Conservation (phyloP, 495 filamentous ascomycete genomes). For the Jackrogersella minutella region DNA sequence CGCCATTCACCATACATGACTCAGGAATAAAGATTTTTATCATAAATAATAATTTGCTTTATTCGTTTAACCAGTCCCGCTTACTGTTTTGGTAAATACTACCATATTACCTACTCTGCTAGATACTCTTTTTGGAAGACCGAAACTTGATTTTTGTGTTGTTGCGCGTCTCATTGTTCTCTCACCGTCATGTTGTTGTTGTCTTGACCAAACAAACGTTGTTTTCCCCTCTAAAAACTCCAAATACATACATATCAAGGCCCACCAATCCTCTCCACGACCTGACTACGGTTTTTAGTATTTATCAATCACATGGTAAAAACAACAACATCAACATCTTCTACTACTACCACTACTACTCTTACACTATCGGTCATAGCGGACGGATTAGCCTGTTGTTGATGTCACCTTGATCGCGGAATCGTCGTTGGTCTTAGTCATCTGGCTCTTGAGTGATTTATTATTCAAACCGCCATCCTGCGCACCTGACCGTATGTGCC, state of each 20-base stretch:
- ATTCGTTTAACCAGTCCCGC: constrained; percentile 3
- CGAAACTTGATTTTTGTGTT: constrained; percentile 28
- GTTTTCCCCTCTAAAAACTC: constrained; percentile 4
- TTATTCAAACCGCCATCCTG: constrained; percentile 7
- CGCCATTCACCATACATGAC: constrained; percentile 10
- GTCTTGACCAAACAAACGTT: constrained; percentile 28
- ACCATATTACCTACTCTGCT: too few relatives aligned
- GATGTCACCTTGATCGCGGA: constrained; percentile 27
- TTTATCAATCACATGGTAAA: constrained; percentile 40
- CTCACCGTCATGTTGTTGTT: neutral
- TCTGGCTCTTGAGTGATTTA: constrained; percentile 38
- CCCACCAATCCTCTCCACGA: constrained; percentile 39
- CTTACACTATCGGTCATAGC: constrained; percentile 10
- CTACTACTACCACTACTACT: too few relatives aligned
- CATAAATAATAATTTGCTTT: neutral
- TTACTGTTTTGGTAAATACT: constrained; percentile 8
- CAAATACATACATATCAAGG: neutral
- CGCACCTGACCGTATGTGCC: constrained; percentile 31
- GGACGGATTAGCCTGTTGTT: constrained; percentile 15
- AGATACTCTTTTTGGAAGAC: constrained; percentile 12
- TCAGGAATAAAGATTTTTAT: constrained; percentile 7
- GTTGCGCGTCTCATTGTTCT: constrained; percentile 21
- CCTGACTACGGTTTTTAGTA: constrained; percentile 24
- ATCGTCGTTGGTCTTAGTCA: constrained; percentile 34
- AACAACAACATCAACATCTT: neutral